Evolutionary conservation across 768 basidiomycete genomes (phyloP).

Genomic region (Amanita inopinata): DNA sequence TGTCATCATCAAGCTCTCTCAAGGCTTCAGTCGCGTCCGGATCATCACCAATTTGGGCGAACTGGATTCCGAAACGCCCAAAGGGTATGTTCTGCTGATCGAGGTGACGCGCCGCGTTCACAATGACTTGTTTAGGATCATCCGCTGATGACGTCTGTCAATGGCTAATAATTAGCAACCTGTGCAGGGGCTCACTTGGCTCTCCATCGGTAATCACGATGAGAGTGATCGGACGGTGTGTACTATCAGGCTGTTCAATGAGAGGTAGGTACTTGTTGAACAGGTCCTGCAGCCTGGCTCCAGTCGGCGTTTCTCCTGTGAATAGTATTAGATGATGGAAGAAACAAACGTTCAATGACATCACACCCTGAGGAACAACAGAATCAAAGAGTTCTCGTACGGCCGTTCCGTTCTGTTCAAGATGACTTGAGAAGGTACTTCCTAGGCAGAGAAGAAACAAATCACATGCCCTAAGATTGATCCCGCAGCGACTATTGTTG

Average conservation of each 20-base stretch:
- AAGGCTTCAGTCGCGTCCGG: conserved; percentile 32
- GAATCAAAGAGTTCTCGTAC: conserved; percentile 11
- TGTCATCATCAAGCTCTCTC: conserved; percentile 46
- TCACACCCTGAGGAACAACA: conserved; percentile 11
- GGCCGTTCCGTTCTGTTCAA: conserved; percentile 9
- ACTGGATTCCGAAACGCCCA: conserved; percentile 47
- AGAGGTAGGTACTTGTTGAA: conserved; percentile 14
- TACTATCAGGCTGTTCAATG: conserved; percentile 10
- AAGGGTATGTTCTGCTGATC: conserved; percentile 42
- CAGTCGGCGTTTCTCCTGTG: conserved; percentile 14
- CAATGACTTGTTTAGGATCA: conserved; percentile 40
- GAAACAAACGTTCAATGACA: neutral
- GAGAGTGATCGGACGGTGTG: conserved; percentile 34
- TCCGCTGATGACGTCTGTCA: conserved; percentile 24
- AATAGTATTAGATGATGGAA: neutral
- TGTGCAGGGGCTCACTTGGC: conserved; percentile 32
- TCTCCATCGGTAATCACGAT: conserved; percentile 57
- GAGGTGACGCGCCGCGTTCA: conserved; percentile 35
- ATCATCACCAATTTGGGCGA: conserved; percentile 58
- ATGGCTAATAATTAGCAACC: neutral
- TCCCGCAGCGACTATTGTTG: conserved; percentile 22
- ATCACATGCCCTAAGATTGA: conserved; percentile 2
- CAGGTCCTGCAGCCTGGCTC: conserved; percentile 11
- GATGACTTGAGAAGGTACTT: neutral
- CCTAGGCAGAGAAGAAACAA: neutral